Conservation (phyloP, 768 basidiomycete species). For the Lyophyllum decastes region DNA sequence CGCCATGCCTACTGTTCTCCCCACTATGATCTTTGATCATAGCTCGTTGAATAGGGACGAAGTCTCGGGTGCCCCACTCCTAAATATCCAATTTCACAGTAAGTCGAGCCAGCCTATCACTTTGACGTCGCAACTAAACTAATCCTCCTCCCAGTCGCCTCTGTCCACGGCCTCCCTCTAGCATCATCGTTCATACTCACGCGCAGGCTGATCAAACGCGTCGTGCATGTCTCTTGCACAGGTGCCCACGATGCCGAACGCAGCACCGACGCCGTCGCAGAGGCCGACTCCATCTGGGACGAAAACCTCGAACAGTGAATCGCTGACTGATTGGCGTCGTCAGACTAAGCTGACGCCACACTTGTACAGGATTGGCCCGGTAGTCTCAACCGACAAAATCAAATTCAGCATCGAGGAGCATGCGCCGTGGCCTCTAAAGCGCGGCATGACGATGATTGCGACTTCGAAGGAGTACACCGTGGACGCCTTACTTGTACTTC, state of each 20-base stretch:
- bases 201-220: not conserved
- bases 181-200: not conserved
- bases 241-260: not conserved
- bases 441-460: slow-evolving; percentile 9
- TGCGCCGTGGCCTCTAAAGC: not conserved
- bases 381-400: slow-evolving; percentile 9
- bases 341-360: not conserved
- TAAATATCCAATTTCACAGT: slow-evolving; percentile 20
- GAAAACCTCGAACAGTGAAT: slow-evolving; percentile 18
- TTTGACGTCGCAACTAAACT: not conserved
- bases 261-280: slow-evolving; percentile 1
- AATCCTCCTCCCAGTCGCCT: slow-evolving; percentile 2
- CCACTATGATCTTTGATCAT: not conserved
- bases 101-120: not conserved
- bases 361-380: slow-evolving; percentile 15
- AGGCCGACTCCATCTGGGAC: slow-evolving; percentile 3
- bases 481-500: slow-evolving; percentile 8
- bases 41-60: not conserved
- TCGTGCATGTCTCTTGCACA: slow-evolving; percentile 6
- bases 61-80: not conserved
- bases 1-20: not conserved
- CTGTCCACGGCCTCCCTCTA: slow-evolving; percentile 6
- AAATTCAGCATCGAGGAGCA: slow-evolving; percentile 13
- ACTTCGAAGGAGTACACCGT: slow-evolving; percentile 14
- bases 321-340: not conserved